Base-by-base conservation (phyloP, 192 early-diverging fungal species). In the Nowakowskiella sp. region DNA sequence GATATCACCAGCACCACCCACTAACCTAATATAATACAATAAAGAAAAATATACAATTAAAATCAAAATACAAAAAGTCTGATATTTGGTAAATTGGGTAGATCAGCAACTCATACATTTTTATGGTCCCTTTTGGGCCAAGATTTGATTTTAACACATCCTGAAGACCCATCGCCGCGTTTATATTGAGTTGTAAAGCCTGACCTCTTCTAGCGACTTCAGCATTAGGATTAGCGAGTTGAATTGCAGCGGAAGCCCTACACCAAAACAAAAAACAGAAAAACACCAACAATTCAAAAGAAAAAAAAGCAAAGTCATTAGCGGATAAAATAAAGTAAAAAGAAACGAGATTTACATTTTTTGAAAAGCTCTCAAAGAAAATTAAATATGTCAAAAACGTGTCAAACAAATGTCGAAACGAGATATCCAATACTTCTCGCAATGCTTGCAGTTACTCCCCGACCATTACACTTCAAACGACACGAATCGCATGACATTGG, bases 171-270 rank as follows among this genome's bases (percentile, higher is more conserved):
- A 91, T 77, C 9, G 91, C 96, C 23, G 91, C 92, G 48, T 84
- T 90, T 65, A 94, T 94, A 74, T 97, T 97, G 74, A 96, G 76
- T 65, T 86, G 84, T 34, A 97, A 81, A 23, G 96, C 94, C 74
- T 97, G 94, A 63, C 95, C 95, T 62, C 91, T 87, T 58, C 93
- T 80, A 49, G 94, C 92, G 55, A 97, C 92, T 78, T 99, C 96
- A 22, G 96, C 87, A 56, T 99, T 99, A 39, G 96, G 96, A 72
- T 99, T 99, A 32, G 93, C 90, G 42, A 87, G 67, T 76, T 91
- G 85, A 30, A 99, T 73, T 31, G 96, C 96, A 32, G 91, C 84
- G 26, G 83, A 82, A 7, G 82, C 69, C 76, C 62, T 76, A 13
- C 19, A 13, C 19, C 36, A 13, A 39, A 13, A 39, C 13, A 39